Conservation (phyloP, 2,329 filamentous ascomycete species). For the Epichloe aotearoae region DNA sequence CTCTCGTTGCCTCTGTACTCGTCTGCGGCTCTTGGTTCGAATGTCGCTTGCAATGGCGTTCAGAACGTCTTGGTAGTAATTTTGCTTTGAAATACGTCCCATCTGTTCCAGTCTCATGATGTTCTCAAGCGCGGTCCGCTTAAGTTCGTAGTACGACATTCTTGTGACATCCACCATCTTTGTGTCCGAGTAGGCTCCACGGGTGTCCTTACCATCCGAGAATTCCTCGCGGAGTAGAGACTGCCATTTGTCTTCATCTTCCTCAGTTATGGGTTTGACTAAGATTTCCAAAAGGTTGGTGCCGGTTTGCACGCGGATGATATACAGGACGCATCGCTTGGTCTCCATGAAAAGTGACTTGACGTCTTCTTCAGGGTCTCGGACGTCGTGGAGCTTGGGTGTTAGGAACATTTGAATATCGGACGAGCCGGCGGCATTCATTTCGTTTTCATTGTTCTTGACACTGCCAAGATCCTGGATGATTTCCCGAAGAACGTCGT, state of each 20-base stretch:
- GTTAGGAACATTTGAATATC: slow-evolving; percentile 87
- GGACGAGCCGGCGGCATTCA: slow-evolving; percentile 71
- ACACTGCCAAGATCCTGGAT: slow-evolving; percentile 89
- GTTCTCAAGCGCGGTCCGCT: slow-evolving; percentile 86
- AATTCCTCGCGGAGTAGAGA: slow-evolving; percentile 73
- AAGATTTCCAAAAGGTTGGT: slow-evolving; percentile 89
- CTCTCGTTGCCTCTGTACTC: slow-evolving; percentile 84
- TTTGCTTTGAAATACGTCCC: slow-evolving; percentile 77
- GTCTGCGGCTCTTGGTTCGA: slow-evolving; percentile 85
- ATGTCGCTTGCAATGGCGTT: slow-evolving; percentile 96
- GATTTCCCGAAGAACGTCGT: slow-evolving; percentile 83
- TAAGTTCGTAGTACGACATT: slow-evolving; percentile 84
- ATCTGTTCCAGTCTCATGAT: slow-evolving; percentile 78
- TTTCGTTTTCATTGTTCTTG: slow-evolving; percentile 90
- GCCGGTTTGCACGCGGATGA: slow-evolving; percentile 90
- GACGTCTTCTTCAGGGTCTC: slow-evolving; percentile 84
- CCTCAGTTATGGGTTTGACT: slow-evolving; percentile 71
- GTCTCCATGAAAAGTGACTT: slow-evolving; percentile 97
- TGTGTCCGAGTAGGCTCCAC: slow-evolving; percentile 78
- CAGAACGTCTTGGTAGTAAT: slow-evolving; percentile 94
- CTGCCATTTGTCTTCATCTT: slow-evolving; percentile 86
- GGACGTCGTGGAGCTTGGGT: slow-evolving; percentile 76
- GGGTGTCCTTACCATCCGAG: slow-evolving; percentile 47
- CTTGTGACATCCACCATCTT: slow-evolving; percentile 82
- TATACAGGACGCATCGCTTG: slow-evolving; percentile 92